These are phyloP conservation scores for Oidiodendron maius DNA, from an alignment of 495 filamentous ascomycete genomes.

Conservation along the genomic window DNA sequence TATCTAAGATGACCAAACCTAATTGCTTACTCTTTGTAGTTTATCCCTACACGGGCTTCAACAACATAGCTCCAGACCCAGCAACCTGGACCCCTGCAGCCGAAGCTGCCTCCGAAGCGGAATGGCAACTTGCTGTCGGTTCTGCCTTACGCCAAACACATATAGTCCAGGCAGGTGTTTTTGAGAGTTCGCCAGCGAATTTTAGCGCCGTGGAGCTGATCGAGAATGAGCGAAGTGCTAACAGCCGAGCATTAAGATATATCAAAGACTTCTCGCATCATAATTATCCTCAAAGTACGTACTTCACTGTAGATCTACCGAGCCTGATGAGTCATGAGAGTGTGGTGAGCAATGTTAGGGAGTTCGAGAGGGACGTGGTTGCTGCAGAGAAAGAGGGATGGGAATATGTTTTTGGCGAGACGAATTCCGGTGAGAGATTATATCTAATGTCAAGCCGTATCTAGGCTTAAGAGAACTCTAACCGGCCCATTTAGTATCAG, in stretches of 20 bases:
- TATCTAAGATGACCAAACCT: too few relatives aligned
- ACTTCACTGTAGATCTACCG: conserved; percentile 44
- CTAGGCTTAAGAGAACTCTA: too few relatives aligned
- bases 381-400: conserved; percentile 39
- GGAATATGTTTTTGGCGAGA: conserved; percentile 54
- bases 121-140: conserved; percentile 48
- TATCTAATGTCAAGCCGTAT: too few relatives aligned
- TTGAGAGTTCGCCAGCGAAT: conserved; percentile 43
- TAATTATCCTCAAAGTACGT: conserved; percentile 54
- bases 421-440: conserved; percentile 54
- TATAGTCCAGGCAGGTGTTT: conserved; percentile 55
- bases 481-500: conserved; percentile 28
- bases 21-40: too few relatives aligned
- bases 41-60: too few relatives aligned
- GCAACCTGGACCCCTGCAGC: conserved; percentile 47
- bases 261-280: conserved; percentile 43
- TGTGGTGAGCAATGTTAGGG: conserved; percentile 38
- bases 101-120: conserved; percentile 48
- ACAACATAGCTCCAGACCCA: conserved; percentile 33
- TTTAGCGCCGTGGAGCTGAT: conserved; percentile 46
- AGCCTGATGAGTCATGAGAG: conserved; percentile 46
- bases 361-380: conserved; percentile 43
- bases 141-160: conserved; percentile 34
- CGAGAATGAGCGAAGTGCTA: conserved; percentile 31
- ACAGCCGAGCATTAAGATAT: too few relatives aligned